A percentile compares a stretch with the other conserved stretches of the same genome.
Evolutionary conservation across 2,329 filamentous ascomycete genomes (phyloP).

Genomic region (Paecilomyces dactylethromorphus): DNA sequence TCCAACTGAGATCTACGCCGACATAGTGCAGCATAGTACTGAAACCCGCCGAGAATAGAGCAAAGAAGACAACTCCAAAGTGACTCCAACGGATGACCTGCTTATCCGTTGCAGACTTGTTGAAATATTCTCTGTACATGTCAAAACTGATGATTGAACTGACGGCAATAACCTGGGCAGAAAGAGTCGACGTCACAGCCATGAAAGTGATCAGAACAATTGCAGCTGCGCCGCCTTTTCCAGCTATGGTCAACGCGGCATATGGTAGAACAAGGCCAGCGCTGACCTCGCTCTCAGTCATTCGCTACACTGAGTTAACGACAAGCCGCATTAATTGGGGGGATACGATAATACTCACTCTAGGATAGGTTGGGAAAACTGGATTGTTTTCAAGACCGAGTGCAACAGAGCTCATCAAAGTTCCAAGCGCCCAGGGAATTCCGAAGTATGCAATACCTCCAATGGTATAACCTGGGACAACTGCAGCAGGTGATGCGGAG

Average conservation of each 20-base stretch:
- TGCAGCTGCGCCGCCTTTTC: constrained; percentile 31
- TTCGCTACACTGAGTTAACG: constrained; percentile 16
- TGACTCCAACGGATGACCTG: constrained; percentile 49
- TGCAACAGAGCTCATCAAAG: constrained; percentile 44
- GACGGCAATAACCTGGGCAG: constrained; percentile 48
- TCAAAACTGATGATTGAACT: constrained; percentile 51
- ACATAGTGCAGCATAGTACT: constrained; percentile 50
- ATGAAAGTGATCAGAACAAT: constrained; percentile 36
- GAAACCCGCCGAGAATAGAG: constrained; percentile 45
- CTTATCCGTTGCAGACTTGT: constrained; percentile 38
- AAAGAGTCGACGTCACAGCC: constrained; percentile 43
- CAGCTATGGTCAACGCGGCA: constrained; percentile 31
- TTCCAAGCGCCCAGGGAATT: constrained; percentile 49
- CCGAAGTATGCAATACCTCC: constrained; percentile 50
- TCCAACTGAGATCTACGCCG: constrained; percentile 50
- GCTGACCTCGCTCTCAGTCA: constrained; percentile 31
- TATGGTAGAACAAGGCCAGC: constrained; percentile 33
- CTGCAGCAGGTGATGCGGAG: constrained; percentile 40
- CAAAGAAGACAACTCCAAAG: constrained; percentile 48
- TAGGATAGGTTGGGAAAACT: constrained; percentile 49
- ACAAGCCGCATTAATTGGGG: not conserved
- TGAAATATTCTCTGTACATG: constrained; percentile 47
- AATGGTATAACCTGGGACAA: constrained; percentile 47
- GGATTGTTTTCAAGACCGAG: constrained; percentile 43
- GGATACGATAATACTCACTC: constrained; percentile 17